These are phyloP conservation scores for Hyphopichia burtonii DNA, from an alignment of 1,139 yeast species.

Conservation along the genomic window DNA sequence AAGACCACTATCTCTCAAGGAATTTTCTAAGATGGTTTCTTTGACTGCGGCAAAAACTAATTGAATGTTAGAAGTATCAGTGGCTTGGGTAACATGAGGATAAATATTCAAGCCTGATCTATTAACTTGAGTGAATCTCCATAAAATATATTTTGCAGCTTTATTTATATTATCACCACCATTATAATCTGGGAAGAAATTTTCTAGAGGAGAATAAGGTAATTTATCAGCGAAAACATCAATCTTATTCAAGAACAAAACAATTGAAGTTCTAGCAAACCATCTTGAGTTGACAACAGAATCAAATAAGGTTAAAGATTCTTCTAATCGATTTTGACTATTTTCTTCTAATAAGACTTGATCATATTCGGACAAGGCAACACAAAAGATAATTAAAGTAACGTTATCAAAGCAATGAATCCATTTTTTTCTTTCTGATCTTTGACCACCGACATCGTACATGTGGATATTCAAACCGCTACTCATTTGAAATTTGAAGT, in stretches of 20 bases:
- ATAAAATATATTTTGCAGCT: slow-evolving; percentile 90
- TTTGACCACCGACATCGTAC: slow-evolving; percentile 93
- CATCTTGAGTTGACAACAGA: slow-evolving; percentile 92
- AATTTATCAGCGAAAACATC: slow-evolving; percentile 87
- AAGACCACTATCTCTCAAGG: slow-evolving; percentile 83
- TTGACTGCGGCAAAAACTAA: slow-evolving; percentile 89
- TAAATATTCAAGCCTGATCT: slow-evolving; percentile 78
- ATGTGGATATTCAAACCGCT: slow-evolving; percentile 71
- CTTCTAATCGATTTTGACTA: slow-evolving; percentile 78
- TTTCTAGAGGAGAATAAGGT: slow-evolving; percentile 77
- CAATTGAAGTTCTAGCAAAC: slow-evolving; percentile 85
- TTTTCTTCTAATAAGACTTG: slow-evolving; percentile 81
- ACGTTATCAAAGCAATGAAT: slow-evolving; percentile 94
- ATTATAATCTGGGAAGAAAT: slow-evolving; percentile 83
- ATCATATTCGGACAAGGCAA: slow-evolving; percentile 86
- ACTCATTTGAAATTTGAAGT: slow-evolving; percentile 76
- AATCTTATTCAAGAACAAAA: slow-evolving; percentile 82
- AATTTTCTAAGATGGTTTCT: slow-evolving; percentile 83
- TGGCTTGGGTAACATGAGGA: slow-evolving; percentile 93
- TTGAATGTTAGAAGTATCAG: slow-evolving; percentile 86
- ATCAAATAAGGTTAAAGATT: slow-evolving; percentile 80
- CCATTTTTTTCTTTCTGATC: slow-evolving; percentile 94
- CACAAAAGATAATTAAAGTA: slow-evolving; percentile 84
- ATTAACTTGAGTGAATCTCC: slow-evolving; percentile 87
- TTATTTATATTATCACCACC: slow-evolving; percentile 88